Percentiles rank a stretch among this genome's conserved stretches.
Conservation (phyloP, 2,329 filamentous ascomycete genomes). For the Sporothrix phasma region DNA sequence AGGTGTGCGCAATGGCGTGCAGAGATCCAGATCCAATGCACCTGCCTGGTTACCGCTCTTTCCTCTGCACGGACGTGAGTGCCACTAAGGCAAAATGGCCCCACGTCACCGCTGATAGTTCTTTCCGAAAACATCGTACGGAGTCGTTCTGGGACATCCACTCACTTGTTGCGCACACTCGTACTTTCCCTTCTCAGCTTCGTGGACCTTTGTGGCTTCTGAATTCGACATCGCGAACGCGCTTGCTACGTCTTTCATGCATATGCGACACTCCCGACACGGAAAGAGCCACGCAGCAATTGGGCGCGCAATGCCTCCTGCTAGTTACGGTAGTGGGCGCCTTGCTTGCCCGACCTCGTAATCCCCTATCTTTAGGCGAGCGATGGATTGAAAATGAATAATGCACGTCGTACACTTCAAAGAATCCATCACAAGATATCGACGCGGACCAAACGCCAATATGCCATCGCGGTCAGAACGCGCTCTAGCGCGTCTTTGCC, state of each 20-base stretch:
- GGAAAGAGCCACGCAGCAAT: slow-evolving; percentile 4
- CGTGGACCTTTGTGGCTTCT: not conserved
- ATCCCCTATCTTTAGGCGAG: not conserved
- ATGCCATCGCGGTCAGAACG: not conserved
- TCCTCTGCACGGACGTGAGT: not conserved
- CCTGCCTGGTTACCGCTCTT: slow-evolving; percentile 1
- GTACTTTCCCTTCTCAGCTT: slow-evolving; percentile 1
- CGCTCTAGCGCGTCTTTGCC: not conserved
- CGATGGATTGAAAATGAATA: too few relatives aligned
- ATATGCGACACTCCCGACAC: not conserved
- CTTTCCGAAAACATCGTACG: slow-evolving; percentile 2
- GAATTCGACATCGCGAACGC: not conserved
- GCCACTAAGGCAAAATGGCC: not conserved
- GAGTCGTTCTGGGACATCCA: not conserved
- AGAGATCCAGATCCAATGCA: not conserved
- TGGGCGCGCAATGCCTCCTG: slow-evolving; percentile 13
- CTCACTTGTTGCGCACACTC: not conserved
- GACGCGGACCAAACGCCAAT: not conserved
- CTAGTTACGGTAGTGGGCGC: not conserved
- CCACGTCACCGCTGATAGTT: slow-evolving; percentile 16
- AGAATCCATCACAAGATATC: not conserved
- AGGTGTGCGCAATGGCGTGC: not conserved
- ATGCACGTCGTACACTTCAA: not conserved
- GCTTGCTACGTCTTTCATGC: not conserved
- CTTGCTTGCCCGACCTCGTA: not conserved